Evolutionary conservation across 805 yeast species (phyloP).

Genomic region (Saturnispora zaruensis): DNA sequence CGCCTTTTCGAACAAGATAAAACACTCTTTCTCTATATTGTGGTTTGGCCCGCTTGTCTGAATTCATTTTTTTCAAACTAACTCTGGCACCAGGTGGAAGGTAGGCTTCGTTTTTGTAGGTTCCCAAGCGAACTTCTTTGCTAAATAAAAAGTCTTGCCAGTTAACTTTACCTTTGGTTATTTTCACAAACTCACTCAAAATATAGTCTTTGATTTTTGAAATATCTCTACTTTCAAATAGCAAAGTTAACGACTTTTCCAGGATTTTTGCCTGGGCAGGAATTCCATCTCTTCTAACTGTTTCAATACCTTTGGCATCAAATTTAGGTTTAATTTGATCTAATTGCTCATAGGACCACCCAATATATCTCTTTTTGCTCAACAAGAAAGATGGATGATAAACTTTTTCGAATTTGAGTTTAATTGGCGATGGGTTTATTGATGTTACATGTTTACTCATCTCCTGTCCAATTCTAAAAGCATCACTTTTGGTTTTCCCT

Average conservation of each 20-base stretch:
- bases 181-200: constrained; percentile 55
- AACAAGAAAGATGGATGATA: constrained; percentile 78
- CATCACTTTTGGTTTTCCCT: constrained; percentile 67
- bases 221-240: constrained; percentile 68
- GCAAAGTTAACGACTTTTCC: constrained; percentile 53
- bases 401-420: constrained; percentile 83
- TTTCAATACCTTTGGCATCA: constrained; percentile 96
- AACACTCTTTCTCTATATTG: constrained; percentile 87
- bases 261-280: constrained; percentile 84
- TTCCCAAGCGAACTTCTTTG: constrained; percentile 78
- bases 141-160: constrained; percentile 87
- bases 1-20: constrained; percentile 60
- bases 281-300: constrained; percentile 88
- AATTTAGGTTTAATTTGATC: constrained; percentile 53
- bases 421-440: constrained; percentile 70
- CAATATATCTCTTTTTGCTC: constrained; percentile 88
- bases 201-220: constrained; percentile 62
- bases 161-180: constrained; percentile 53
- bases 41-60: constrained; percentile 70
- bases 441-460: constrained; percentile 59
- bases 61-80: constrained; percentile 50
- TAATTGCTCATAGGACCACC: constrained; percentile 61
- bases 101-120: constrained; percentile 60
- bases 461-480: constrained; percentile 64
- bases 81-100: constrained; percentile 91